Evolutionary conservation across 2,329 filamentous ascomycete genomes (phyloP).

Genomic region (Blumeriella jaapii): DNA sequence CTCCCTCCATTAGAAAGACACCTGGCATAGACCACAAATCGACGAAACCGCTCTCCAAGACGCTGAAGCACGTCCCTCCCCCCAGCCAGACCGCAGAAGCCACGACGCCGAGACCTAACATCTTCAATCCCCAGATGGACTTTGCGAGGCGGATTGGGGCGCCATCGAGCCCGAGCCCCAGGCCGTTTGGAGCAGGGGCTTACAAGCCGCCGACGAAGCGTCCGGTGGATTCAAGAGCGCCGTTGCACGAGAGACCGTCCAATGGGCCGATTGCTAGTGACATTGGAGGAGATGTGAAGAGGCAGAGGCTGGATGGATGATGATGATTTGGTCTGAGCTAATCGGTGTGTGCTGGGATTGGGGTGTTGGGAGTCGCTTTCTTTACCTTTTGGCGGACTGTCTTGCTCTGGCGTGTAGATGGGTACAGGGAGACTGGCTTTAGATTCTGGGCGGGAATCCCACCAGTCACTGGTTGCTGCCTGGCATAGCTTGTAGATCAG

Average conservation of each 20-base stretch:
- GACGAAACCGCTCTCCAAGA: slow-evolving; percentile 58
- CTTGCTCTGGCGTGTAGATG: not conserved
- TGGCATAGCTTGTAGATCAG: no score
- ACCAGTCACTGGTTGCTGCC: no score
- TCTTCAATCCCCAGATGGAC: slow-evolving; percentile 43
- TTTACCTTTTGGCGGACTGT: not conserved
- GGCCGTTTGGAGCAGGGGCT: slow-evolving; percentile 39
- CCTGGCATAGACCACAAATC: slow-evolving; percentile 71
- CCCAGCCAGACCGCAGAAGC: slow-evolving; percentile 19
- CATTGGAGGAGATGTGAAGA: slow-evolving; percentile 24
- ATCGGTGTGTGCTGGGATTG: not conserved
- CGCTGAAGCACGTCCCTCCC: slow-evolving; percentile 38
- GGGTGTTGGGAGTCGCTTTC: not conserved
- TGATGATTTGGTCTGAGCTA: not conserved
- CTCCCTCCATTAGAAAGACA: slow-evolving; percentile 80
- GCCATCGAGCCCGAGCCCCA: slow-evolving; percentile 42
- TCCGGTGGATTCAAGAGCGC: slow-evolving; percentile 12
- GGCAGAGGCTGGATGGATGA: slow-evolving; percentile 24
- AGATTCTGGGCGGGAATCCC: not conserved
- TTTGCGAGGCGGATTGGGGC: slow-evolving; percentile 46
- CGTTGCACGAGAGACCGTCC: slow-evolving; percentile 22
- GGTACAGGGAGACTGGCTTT: not conserved
- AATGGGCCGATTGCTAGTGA: slow-evolving; percentile 18
- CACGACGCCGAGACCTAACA: slow-evolving; percentile 28
- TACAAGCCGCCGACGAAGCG: slow-evolving; percentile 40